Evolutionary conservation across 2,329 filamentous ascomycete species (phyloP).

Genomic region (Corynespora cassiicola): DNA sequence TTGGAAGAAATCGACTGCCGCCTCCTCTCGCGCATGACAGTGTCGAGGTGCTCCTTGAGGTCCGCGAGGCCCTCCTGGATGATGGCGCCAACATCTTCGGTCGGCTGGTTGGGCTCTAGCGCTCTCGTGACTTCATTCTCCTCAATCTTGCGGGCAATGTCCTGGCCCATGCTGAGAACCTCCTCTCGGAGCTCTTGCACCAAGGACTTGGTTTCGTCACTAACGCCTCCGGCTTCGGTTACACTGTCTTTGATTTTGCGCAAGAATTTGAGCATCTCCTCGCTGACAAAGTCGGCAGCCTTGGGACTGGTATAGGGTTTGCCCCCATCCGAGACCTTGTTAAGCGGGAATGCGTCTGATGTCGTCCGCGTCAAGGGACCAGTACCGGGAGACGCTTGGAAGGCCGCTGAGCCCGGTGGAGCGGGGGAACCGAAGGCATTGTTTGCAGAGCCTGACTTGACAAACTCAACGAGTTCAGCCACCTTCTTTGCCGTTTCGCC

Average conservation of each 20-base stretch:
- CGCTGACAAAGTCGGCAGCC: constrained; percentile 65
- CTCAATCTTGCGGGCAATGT: constrained; percentile 86
- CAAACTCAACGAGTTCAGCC: constrained; percentile 56
- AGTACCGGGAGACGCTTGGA: constrained; percentile 36
- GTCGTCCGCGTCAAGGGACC: constrained; percentile 41
- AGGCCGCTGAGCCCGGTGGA: constrained; percentile 28
- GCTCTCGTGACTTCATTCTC: constrained; percentile 62
- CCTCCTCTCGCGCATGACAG: constrained; percentile 77
- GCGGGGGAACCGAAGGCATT: constrained; percentile 60
- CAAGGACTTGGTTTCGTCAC: constrained; percentile 88
- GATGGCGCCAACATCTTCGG: constrained; percentile 76
- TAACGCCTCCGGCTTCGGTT: constrained; percentile 84
- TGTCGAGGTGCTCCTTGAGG: constrained; percentile 83
- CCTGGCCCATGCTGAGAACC: constrained; percentile 91
- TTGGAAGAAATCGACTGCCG: constrained; percentile 69
- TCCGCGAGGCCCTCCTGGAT: constrained; percentile 82
- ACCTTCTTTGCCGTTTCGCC: constrained; percentile 73
- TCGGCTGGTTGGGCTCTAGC: constrained; percentile 50
- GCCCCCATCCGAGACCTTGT: constrained; percentile 25
- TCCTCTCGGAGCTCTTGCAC: constrained; percentile 90
- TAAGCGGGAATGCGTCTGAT: constrained; percentile 29
- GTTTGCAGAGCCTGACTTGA: constrained; percentile 59
- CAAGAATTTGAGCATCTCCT: constrained; percentile 83
- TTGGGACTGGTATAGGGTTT: constrained; percentile 56
- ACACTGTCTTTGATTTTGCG: constrained; percentile 91